Conservation (phyloP, 2,329 filamentous ascomycete species). For the Calonectria hongkongensis region DNA sequence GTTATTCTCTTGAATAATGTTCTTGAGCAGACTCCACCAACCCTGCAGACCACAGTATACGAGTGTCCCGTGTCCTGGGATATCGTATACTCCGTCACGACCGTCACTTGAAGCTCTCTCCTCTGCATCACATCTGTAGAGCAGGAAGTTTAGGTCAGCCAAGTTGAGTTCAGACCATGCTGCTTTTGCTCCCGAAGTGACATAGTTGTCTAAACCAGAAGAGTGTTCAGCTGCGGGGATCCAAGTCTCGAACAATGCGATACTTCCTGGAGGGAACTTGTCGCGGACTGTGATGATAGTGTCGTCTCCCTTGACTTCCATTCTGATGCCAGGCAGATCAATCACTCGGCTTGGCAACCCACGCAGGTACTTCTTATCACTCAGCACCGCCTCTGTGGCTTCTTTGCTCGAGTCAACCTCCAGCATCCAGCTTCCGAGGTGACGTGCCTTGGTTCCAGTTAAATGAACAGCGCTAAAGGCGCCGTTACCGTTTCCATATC, state of each 20-base stretch:
- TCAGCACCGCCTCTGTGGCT: constrained; percentile 77
- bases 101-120: constrained; percentile 86
- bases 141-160: constrained; percentile 90
- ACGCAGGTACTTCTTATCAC: constrained; percentile 82
- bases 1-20: constrained; percentile 91
- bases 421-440: constrained; percentile 93
- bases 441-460: constrained; percentile 87
- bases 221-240: constrained; percentile 91
- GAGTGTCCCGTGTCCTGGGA: constrained; percentile 88
- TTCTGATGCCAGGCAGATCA: constrained; percentile 82
- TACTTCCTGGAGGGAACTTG: constrained; percentile 93
- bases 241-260: constrained; percentile 97
- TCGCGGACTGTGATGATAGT: constrained; percentile 88
- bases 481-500: constrained; percentile 89
- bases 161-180: constrained; percentile 86
- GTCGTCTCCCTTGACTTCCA: constrained; percentile 83
- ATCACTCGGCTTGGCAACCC: constrained; percentile 90
- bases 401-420: constrained; percentile 88
- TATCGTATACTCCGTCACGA: constrained; percentile 89
- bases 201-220: constrained; percentile 87
- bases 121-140: constrained; percentile 95
- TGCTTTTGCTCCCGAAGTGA: constrained; percentile 86
- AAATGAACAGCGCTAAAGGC: constrained; percentile 87
- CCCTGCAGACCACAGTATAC: constrained; percentile 98
- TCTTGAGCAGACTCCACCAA: constrained; percentile 94